Conservation (phyloP, 1,284 basidiomycete genomes). For the Leccinum pseudoinsigne region DNA sequence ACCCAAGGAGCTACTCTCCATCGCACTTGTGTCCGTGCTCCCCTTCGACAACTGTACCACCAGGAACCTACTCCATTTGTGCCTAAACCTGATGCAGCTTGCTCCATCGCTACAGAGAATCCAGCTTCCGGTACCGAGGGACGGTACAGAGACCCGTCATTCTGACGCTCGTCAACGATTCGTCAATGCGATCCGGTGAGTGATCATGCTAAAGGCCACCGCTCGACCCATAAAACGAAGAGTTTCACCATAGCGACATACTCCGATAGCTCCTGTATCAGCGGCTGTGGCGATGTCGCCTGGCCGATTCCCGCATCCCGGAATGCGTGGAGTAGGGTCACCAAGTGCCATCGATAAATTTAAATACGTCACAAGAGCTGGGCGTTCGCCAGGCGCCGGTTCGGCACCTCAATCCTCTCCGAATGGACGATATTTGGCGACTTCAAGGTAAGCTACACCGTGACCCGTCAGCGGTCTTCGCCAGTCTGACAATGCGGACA, state of each 20-base stretch:
- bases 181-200: conserved; percentile 44
- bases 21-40: conserved; percentile 20
- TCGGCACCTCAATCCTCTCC: conserved; percentile 43
- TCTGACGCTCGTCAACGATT: conserved; percentile 40
- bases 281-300: conserved; percentile 31
- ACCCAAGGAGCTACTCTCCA: conserved; percentile 27
- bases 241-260: conserved; percentile 3
- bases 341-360: conserved; percentile 51
- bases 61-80: conserved; percentile 23
- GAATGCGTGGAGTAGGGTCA: conserved; percentile 53
- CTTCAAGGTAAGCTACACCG: conserved; percentile 30
- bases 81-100: conserved; percentile 20
- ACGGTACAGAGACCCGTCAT: conserved; percentile 22
- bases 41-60: conserved; percentile 18
- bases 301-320: conserved; percentile 39
- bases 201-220: conserved; percentile 46
- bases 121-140: conserved; percentile 31
- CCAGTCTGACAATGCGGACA: conserved; percentile 28
- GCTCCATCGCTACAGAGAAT: conserved; percentile 29
- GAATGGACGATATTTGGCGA: conserved; percentile 39
- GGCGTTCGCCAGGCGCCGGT: conserved; percentile 36
- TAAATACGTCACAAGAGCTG: conserved; percentile 57
- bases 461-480: neutral
- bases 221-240: conserved; percentile 24
- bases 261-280: conserved; percentile 26